Evolutionary conservation across 495 filamentous ascomycete genomes (phyloP), one percentile per base, ranked within the genome.

Genomic region (Penicillium pancosmium): DNA sequence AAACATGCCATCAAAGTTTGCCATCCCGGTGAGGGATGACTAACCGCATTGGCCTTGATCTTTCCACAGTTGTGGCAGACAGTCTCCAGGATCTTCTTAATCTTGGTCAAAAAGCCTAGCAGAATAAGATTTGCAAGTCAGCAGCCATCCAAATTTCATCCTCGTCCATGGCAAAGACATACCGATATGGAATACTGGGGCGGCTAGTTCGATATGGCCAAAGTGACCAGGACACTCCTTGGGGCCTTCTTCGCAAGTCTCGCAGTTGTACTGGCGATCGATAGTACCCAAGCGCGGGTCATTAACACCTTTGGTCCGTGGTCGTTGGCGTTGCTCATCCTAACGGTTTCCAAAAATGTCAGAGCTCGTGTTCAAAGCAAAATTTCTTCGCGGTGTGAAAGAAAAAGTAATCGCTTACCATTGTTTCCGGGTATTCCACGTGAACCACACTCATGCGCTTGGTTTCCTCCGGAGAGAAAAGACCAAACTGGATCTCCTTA

Each of bases 51-150:
- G 69, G 90, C 86, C 75, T 94, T 82, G 63, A 98, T 89, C 82
- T 91, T 97, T 73, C 92, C 91, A 80, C 94, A 99, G 76, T 94
- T 96, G 77, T 94, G 93, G 82, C 94, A 99, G 68, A 98, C 93
- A 34, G 90, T 92, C 82, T 99, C 94, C 63, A 99, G 81, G 57
- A 99, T 80, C 80, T 97, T 98, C 84, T 99, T 98, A 67, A 93
- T 91, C 77, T 97, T 97, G 62, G 88, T 92, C 75, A 99, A 86
- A 75, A 97, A 98, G 61, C 94, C 88, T 90, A 63, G 11, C 41
- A n/a, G 54, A 38, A 38, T 5, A 47, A 34, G 55, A 56, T 70
- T 82, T 59, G 81, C 74, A 56, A 56, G 15, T 48, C 16, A 44
- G 25, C 16, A 15, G 5, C 18, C 10, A 13, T 36, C 16, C 10